A percentile compares a stretch with the other conserved stretches of the same genome.
phyloP scores from a whole-genome alignment of 225 moss, liverwort and hornwort genomes.

The Ulota crispa region DNA sequence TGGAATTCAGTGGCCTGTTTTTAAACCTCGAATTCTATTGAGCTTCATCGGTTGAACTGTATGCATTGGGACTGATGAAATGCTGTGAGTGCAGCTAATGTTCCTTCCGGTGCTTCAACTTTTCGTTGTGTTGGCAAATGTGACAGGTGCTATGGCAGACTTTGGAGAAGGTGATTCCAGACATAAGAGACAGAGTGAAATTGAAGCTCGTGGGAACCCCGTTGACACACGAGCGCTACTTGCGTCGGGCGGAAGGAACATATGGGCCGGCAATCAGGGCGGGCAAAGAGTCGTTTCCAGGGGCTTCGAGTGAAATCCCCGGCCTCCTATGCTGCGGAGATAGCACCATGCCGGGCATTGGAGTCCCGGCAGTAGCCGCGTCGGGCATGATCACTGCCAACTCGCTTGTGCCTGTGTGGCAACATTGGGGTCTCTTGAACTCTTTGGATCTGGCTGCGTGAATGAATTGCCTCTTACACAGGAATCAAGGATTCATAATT shows the following conservation, averaged over 20 bases:
- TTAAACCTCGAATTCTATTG: background rate
- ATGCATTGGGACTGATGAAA: background rate
- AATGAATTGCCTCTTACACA: background rate
- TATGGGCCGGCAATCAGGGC: conserved; percentile 79
- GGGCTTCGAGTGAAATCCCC: conserved; percentile 59
- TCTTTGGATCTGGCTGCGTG: conserved; percentile 31
- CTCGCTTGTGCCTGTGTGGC: conserved; percentile 79
- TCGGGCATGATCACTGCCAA: conserved; percentile 86
- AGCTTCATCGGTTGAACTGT: background rate
- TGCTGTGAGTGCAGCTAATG: background rate
- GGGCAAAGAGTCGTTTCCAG: conserved; percentile 68
- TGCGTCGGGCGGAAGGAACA: conserved; percentile 70
- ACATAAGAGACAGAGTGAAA: conserved; percentile 60
- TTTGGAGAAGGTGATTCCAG: conserved; percentile 73
- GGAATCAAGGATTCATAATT: background rate
- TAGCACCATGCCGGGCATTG: conserved; percentile 86
- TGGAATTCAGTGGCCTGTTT: background rate
- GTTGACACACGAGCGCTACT: conserved; percentile 78
- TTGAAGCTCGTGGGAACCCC: conserved; percentile 79
- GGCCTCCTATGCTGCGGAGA: conserved; percentile 79
- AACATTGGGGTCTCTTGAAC: conserved; percentile 64
- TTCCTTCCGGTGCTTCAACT: background rate
- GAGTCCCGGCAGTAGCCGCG: conserved; percentile 83
- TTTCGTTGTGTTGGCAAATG: background rate
- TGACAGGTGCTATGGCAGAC: conserved; percentile 69